These are phyloP conservation scores for Pelargonium cotyledonis DNA, from an alignment of 441 rosid species.

Conservation along the genomic window DNA sequence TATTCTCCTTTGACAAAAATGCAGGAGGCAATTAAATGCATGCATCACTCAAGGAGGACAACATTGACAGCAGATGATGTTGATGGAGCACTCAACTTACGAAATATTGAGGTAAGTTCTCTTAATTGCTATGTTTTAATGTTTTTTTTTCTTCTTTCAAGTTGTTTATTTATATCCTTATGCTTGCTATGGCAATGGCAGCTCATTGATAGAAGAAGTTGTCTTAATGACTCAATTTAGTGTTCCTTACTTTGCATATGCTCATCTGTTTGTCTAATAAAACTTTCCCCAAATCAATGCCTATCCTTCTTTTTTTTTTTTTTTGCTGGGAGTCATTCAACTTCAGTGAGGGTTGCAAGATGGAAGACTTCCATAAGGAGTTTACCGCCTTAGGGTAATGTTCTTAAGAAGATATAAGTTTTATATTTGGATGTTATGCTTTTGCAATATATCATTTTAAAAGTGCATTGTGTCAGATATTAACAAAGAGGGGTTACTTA, in stretches of 20 bases:
- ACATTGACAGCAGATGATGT: constrained; percentile 67
- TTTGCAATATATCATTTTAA: neutral
- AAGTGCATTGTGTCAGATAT: neutral
- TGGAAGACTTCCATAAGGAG: too few species aligned
- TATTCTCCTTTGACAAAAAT: constrained; percentile 17
- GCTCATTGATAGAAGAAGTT: too few species aligned
- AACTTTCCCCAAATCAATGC: too few species aligned
- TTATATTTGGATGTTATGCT: neutral
- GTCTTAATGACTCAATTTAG: neutral
- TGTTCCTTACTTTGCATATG: neutral
- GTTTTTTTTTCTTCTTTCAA: too few species aligned
- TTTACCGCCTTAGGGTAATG: neutral
- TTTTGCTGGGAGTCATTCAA: too few species aligned
- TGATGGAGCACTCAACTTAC: constrained; percentile 71
- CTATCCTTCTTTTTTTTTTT: too few species aligned
- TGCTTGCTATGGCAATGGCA: too few species aligned
- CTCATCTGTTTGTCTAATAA: too few species aligned
- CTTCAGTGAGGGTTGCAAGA: too few species aligned
- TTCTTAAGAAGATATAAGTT: neutral
- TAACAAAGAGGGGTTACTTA: too few species aligned
- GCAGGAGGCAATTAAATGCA: constrained; percentile 85
- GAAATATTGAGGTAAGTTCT: constrained; percentile 62
- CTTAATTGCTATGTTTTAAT: too few species aligned
- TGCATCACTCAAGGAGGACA: constrained; percentile 87
- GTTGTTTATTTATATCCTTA: too few species aligned